These are phyloP conservation scores for Dinochytrium kinnereticum DNA, from an alignment of 371 early-diverging fungal species.

Conservation along the genomic window DNA sequence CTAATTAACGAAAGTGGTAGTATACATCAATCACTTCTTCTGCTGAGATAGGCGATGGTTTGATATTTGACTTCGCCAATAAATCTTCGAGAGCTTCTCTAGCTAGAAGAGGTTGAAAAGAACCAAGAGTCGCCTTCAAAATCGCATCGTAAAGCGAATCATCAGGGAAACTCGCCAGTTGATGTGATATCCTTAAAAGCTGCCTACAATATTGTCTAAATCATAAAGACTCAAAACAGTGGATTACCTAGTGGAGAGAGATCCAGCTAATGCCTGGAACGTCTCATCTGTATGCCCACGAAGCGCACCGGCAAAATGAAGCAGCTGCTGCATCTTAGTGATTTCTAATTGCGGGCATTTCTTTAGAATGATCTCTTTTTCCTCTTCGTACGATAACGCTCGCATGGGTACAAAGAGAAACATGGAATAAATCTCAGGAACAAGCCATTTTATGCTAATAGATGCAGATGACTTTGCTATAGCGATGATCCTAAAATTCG, in stretches of 20 bases:
- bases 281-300: constrained; percentile 71
- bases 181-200: constrained; percentile 77
- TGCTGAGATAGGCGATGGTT: constrained; percentile 40
- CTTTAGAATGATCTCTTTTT: constrained; percentile 67
- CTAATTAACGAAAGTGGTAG: no score
- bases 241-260: constrained; percentile 68
- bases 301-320: constrained; percentile 68
- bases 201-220: constrained; percentile 53
- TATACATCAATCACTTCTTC: no score
- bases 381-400: constrained; percentile 62
- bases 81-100: constrained; percentile 70
- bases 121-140: constrained; percentile 74
- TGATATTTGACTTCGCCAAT: constrained; percentile 65
- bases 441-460: constrained; percentile 60
- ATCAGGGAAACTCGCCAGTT: constrained; percentile 70
- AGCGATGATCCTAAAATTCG: constrained; percentile 79
- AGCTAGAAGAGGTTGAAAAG: constrained; percentile 76
- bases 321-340: constrained; percentile 58
- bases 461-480: constrained; percentile 60
- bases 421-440: constrained; percentile 73
- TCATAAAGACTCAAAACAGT: constrained; percentile 11
- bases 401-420: constrained; percentile 77
- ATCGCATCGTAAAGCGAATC: constrained; percentile 72
- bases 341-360: constrained; percentile 71
- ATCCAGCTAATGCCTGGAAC: constrained; percentile 63